Base-by-base conservation (phyloP, 805 yeast species). In the Suhomyces vadensis region DNA sequence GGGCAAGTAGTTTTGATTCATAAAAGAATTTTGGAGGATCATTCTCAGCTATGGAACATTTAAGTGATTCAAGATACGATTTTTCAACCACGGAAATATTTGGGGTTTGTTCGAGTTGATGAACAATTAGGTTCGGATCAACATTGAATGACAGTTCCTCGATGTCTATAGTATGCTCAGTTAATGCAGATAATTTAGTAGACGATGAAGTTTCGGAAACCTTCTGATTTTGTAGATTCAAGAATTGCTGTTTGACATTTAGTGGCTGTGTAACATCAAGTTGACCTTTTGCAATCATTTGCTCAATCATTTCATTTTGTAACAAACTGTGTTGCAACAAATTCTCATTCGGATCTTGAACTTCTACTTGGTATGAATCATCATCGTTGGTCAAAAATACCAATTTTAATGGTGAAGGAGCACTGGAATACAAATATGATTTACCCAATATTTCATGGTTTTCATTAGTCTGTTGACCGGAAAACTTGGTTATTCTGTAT, bases 371-470 rank as follows among this genome's bases (percentile, higher is more conserved):
- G 40, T 56, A 61, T 3, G 64, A 52, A 8, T 57, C 57, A 7
- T 22, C 24, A 27, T 43, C 46, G 24, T 26, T 27, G 4, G 67
- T 63, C 45, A 69, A 49, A 24, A 69, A 58, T 6, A 69, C 57
- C 13, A 69, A 16, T 39, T 58, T 57, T 5, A 48, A 42, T 2
- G 74, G 74, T 11, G 64, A 42, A 4, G 60, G 60, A 14, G 65
- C 61, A 3, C 42, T 14, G 9, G 64, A 41, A 46, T 59, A 63
- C 23, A 69, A 45, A 39, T 50, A 57, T 2, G 70, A 42, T 41
- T 63, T 65, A 3, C 65, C 67, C 7, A 65, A 40, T 2, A 67
- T 33, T 39, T 54, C 59, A 29, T 57, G 53, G 43, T 64, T 62
- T 11, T 53, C 54, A 2, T 48, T 36, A 4, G 53, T 46, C 35